These are phyloP conservation scores for Rhodomyrtus psidioides DNA, from an alignment of 441 rosid genomes.

Conservation along the genomic window DNA sequence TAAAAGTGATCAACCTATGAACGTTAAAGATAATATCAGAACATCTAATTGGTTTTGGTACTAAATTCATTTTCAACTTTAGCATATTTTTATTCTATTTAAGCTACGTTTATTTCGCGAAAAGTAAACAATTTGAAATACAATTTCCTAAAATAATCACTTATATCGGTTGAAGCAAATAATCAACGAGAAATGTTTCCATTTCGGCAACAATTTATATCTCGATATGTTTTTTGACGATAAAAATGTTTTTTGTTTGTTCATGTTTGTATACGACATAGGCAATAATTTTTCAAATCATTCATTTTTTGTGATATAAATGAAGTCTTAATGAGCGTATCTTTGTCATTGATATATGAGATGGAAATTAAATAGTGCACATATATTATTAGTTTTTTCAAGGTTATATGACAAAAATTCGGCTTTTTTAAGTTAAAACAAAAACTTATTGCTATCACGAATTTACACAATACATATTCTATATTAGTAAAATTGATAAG, in stretches of 20 bases:
- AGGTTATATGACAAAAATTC: not conserved
- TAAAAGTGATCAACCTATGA: not conserved
- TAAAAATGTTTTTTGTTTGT: too few species aligned
- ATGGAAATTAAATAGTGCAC: not conserved
- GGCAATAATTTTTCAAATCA: too few species aligned
- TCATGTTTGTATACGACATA: too few species aligned
- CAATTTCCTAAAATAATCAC: too few species aligned
- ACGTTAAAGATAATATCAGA: not conserved
- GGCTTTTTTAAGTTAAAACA: not conserved
- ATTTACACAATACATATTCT: not conserved
- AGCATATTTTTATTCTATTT: not conserved
- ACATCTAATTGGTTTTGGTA: not conserved
- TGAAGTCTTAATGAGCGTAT: not conserved
- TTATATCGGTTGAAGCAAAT: too few species aligned
- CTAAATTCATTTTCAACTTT: not conserved
- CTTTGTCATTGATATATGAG: not conserved
- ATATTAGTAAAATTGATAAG: not conserved
- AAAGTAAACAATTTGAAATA: too few species aligned
- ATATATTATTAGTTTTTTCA: not conserved
- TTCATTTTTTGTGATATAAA: too few species aligned
- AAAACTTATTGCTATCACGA: not conserved
- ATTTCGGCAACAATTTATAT: too few species aligned
- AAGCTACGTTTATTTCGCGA: too few species aligned
- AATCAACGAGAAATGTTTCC: too few species aligned
- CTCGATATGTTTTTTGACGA: too few species aligned